Base-by-base conservation (phyloP, 176 grass and related monocot species). In the Oropetium thomaeum region DNA sequence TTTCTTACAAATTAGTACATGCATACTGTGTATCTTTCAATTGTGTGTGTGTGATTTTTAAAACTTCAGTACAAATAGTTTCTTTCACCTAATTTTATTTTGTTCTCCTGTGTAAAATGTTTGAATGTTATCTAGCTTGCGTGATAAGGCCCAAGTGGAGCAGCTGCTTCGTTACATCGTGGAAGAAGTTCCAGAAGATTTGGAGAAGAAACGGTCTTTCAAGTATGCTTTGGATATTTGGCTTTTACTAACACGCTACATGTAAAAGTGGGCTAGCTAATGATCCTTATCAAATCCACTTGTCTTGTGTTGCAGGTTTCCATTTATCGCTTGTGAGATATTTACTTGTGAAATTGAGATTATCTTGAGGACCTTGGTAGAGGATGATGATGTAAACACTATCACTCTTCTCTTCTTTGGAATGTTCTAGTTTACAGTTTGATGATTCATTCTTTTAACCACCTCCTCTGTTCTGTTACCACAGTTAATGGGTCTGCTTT, bases 301-400 rank as follows among this genome's bases (percentile, higher is more conserved):
- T 27, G 65, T 72, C 14, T 30, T 33, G 41, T 40, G 10, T 79
- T 86, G 43, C 62, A 99, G 96, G 86, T 92, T 95, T 74, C 96
- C 96, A 61, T 99, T 99, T 87, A 95, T 99, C 75, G 96, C 96
- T 45, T 95, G 91, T 68, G 96, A 99, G 83, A 99, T 95, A 82
- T 99, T 99, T 80, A 99, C 92, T 54, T 99, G 92, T 30, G 92
- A 99, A 82, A 93, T 99, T 38, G 96, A 99, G 79, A 84, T 95
- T 68, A 92, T 99, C 61, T 57, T 95, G 80, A 99, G 96, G 79
- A 90, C 96, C 20, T 79, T 99, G 74, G 92, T 99, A 71, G 96
- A 99, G 75, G 92, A 95, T 84, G 92, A 84, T 77, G 82, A 99
- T 84, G 96, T 99, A 49, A 49, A 49, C 17, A 20, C 45, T 70